These are phyloP conservation scores for Centella asiatica DNA, from an alignment of 129 eudicot genomes.

Conservation along the genomic window DNA sequence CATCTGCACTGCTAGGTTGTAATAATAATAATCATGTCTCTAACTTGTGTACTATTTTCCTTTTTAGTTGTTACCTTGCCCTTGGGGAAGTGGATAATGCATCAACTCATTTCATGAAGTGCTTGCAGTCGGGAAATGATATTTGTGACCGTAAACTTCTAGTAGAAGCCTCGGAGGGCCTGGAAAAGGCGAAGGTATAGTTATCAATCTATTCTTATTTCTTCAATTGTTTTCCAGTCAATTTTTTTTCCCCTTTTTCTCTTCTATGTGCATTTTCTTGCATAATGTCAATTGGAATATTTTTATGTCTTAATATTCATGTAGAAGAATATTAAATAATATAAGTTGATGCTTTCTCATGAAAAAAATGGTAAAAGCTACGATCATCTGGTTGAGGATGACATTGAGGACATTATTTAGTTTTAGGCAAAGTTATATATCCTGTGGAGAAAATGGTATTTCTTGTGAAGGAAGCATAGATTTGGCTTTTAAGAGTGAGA, in stretches of 20 bases:
- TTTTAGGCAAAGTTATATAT: too few relatives aligned
- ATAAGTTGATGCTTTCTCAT: too few relatives aligned
- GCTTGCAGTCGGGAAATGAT: conserved; percentile 55
- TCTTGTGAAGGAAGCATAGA: too few relatives aligned
- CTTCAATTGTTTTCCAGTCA: background rate
- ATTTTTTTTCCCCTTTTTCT: background rate
- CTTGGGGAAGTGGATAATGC: conserved; percentile 87
- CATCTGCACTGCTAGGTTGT: too few relatives aligned
- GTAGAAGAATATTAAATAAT: too few relatives aligned
- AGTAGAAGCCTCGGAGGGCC: conserved; percentile 81
- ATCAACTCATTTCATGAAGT: conserved; percentile 44
- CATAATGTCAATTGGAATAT: background rate
- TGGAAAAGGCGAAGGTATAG: conserved; percentile 76
- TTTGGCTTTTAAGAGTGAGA: too few relatives aligned
- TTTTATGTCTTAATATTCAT: too few relatives aligned
- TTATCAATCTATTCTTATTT: background rate
- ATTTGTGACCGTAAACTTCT: conserved; percentile 52
- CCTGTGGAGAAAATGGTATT: too few relatives aligned
- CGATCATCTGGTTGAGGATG: too few relatives aligned
- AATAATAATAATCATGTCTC: background rate
- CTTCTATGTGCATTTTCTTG: background rate
- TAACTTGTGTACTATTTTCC: background rate
- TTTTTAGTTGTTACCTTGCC: conserved; percentile 77
- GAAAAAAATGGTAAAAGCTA: too few relatives aligned
- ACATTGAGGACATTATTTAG: too few relatives aligned